Percentiles rank a stretch among this genome's conserved stretches.
Conservation (phyloP, 2,329 filamentous ascomycete species). For the Fusarium sp. region DNA sequence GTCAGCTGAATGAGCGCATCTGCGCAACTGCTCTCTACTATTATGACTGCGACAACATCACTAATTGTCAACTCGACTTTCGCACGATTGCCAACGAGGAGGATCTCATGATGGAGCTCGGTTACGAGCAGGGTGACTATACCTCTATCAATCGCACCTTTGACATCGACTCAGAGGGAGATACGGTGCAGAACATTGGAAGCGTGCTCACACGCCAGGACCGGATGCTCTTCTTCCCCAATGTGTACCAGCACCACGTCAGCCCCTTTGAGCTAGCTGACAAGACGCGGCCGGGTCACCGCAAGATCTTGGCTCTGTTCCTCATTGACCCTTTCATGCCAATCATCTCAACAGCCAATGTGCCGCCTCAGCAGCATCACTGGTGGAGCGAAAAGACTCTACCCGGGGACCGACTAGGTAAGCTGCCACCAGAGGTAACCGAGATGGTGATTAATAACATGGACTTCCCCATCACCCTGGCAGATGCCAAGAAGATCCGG, state of each 20-base stretch:
- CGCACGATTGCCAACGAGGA: slow-evolving; percentile 52
- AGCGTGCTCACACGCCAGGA: slow-evolving; percentile 57
- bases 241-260: slow-evolving; percentile 63
- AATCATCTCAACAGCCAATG: slow-evolving; percentile 55
- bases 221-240: slow-evolving; percentile 67
- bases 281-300: slow-evolving; percentile 62
- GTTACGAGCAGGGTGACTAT: slow-evolving; percentile 49
- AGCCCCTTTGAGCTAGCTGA: slow-evolving; percentile 63
- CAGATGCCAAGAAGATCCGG: slow-evolving; percentile 26
- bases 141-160: slow-evolving; percentile 49
- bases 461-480: slow-evolving; percentile 29
- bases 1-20: slow-evolving; percentile 70
- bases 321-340: slow-evolving; percentile 66
- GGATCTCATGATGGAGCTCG: slow-evolving; percentile 36
- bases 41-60: slow-evolving; percentile 70
- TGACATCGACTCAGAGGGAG: slow-evolving; percentile 40
- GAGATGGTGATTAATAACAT: slow-evolving; percentile 24
- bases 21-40: slow-evolving; percentile 72
- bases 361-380: slow-evolving; percentile 55
- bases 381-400: slow-evolving; percentile 47
- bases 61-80: slow-evolving; percentile 62
- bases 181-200: slow-evolving; percentile 54
- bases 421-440: slow-evolving; percentile 23
- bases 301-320: slow-evolving; percentile 69
- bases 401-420: slow-evolving; percentile 5